phyloP scores from a whole-genome alignment of 2,329 filamentous ascomycete species.

The Clonostachys solani region DNA sequence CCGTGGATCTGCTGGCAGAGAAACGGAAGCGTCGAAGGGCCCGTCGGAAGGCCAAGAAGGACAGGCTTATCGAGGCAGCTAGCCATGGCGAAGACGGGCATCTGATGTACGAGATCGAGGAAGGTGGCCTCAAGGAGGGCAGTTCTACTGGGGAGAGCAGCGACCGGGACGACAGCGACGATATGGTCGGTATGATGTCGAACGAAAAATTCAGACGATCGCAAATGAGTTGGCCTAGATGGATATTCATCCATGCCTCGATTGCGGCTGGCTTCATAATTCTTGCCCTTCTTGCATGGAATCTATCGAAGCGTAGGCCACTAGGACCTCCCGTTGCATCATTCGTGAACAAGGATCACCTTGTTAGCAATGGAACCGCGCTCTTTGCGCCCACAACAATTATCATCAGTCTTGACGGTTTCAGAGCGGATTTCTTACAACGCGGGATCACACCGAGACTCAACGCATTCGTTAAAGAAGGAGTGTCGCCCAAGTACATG shows the following conservation, averaged over 20 bases:
- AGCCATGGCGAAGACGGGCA: slow-evolving; percentile 65
- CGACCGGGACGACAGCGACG: slow-evolving; percentile 55
- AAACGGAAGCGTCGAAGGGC: slow-evolving; percentile 30
- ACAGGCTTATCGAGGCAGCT: slow-evolving; percentile 46
- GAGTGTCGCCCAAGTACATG: slow-evolving; percentile 91
- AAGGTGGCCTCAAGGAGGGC: slow-evolving; percentile 66
- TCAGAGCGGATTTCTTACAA: slow-evolving; percentile 88
- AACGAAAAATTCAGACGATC: slow-evolving; percentile 38
- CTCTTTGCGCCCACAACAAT: slow-evolving; percentile 90
- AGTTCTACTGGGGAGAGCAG: slow-evolving; percentile 59
- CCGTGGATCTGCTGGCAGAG: slow-evolving; percentile 40
- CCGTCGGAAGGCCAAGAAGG: slow-evolving; percentile 48
- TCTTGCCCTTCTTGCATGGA: slow-evolving; percentile 54
- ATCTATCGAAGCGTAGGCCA: slow-evolving; percentile 42
- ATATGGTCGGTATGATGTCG: slow-evolving; percentile 47
- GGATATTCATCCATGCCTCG: slow-evolving; percentile 46
- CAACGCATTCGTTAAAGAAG: slow-evolving; percentile 72
- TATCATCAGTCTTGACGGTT: slow-evolving; percentile 90
- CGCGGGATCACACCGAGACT: slow-evolving; percentile 80
- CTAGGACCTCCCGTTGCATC: slow-evolving; percentile 17
- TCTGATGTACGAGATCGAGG: slow-evolving; percentile 89
- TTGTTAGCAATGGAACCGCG: slow-evolving; percentile 77
- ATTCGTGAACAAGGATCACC: slow-evolving; percentile 16
- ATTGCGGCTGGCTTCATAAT: slow-evolving; percentile 51
- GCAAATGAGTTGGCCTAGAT: slow-evolving; percentile 37